Conservation (phyloP, 768 basidiomycete genomes). For the Phaeotremella skinneri region DNA sequence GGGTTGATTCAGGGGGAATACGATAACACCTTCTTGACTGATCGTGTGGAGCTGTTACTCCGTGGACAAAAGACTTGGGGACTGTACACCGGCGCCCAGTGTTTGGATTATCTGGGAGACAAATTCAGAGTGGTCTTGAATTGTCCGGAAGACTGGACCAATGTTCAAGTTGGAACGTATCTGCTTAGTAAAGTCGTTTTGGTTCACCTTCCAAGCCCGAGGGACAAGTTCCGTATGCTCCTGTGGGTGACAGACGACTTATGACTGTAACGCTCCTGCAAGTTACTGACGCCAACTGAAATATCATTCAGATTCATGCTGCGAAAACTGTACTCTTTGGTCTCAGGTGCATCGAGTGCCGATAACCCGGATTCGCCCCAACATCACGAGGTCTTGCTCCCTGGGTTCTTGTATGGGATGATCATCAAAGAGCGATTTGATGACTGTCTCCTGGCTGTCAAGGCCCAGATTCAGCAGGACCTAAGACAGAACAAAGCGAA, state of each 20-base stretch:
- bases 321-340: conserved; percentile 85
- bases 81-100: conserved; percentile 81
- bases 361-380: conserved; percentile 99
- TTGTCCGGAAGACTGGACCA: conserved; percentile 89
- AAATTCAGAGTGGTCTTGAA: conserved; percentile 91
- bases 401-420: conserved; percentile 89
- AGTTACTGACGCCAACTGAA: conserved; percentile 10
- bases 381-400: conserved; percentile 94
- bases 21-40: conserved; percentile 93
- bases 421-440: conserved; percentile 97
- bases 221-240: conserved; percentile 93
- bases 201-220: conserved; percentile 78
- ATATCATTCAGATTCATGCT: conserved; percentile 79
- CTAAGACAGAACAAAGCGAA: conserved; percentile 67
- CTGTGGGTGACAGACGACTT: conserved; percentile 60
- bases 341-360: conserved; percentile 81
- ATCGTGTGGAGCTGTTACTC: conserved; percentile 88
- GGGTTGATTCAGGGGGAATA: conserved; percentile 95
- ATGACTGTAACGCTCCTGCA: conserved; percentile 6
- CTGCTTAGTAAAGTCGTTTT: conserved; percentile 80
- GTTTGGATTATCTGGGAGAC: conserved; percentile 90
- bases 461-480: conserved; percentile 68
- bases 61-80: conserved; percentile 93
- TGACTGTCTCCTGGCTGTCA: conserved; percentile 66
- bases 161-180: conserved; percentile 74